Percentiles rank a stretch among this genome's conserved stretches.
Conservation (phyloP, 805 yeast genomes). For the Candida berthetii region DNA sequence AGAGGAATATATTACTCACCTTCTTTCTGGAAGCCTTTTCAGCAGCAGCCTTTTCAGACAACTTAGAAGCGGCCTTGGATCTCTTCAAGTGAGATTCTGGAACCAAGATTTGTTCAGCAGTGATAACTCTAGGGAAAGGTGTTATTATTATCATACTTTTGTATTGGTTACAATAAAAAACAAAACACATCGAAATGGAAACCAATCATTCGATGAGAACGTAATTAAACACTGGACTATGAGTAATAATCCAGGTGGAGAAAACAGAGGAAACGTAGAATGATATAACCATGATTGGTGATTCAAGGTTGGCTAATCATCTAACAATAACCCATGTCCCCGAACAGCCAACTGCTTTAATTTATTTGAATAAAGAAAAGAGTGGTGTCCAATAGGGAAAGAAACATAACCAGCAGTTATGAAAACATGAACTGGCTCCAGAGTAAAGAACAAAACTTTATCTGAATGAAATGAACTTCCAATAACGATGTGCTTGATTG, state of each 20-base stretch:
- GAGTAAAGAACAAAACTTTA: not conserved
- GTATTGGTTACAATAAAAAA: conserved; percentile 1
- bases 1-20: too few species aligned
- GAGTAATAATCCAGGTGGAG: not conserved
- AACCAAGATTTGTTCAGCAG: conserved; percentile 34
- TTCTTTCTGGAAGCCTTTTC: conserved; percentile 72
- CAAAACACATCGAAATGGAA: conserved; percentile 20
- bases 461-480: not conserved
- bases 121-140: conserved; percentile 18
- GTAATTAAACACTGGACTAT: not conserved
- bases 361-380: too few species aligned
- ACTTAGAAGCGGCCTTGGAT: conserved; percentile 72
- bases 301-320: conserved; percentile 6
- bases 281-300: conserved; percentile 11
- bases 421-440: conserved; percentile 1
- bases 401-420: conserved; percentile 1
- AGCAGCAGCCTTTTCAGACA: conserved; percentile 72
- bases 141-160: not conserved
- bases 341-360: not conserved
- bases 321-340: conserved; percentile 22
- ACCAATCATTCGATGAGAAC: conserved; percentile 22
- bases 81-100: conserved; percentile 89
- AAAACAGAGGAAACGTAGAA: conserved; percentile 20
- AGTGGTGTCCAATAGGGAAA: not conserved
- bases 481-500: not conserved